These are phyloP conservation scores for Colletotrichum sp. DNA, from an alignment of 2,329 filamentous ascomycete genomes.

Conservation along the genomic window DNA sequence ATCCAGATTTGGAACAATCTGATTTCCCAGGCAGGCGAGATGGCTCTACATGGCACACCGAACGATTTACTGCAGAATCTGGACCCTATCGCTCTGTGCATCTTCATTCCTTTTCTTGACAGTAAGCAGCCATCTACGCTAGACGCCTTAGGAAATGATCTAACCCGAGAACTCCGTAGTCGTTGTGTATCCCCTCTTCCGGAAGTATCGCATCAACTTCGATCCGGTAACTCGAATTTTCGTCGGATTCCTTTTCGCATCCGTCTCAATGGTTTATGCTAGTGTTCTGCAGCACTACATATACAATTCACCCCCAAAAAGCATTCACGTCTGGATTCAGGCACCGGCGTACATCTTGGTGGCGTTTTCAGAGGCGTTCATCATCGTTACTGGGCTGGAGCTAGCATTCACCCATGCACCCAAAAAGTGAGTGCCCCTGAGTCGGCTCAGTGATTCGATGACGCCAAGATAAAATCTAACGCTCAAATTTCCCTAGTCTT, in stretches of 20 bases:
- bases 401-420: conserved; percentile 78
- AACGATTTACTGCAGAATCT: conserved; percentile 33
- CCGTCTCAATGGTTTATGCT: conserved; percentile 26
- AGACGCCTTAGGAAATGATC: rapidly evolving
- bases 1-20: conserved; percentile 37
- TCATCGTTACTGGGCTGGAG: conserved; percentile 71
- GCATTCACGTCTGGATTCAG: conserved; percentile 60
- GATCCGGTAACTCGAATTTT: conserved; percentile 26
- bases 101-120: conserved; percentile 32
- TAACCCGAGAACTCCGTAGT: not conserved
- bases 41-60: conserved; percentile 26
- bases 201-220: conserved; percentile 24
- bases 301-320: conserved; percentile 22
- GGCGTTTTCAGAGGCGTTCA: conserved; percentile 65
- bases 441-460: conserved; percentile 67
- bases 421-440: conserved; percentile 25
- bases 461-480: conserved; percentile 42
- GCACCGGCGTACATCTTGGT: conserved; percentile 61
- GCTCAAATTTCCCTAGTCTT: not conserved
- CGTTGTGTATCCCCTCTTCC: conserved; percentile 24
- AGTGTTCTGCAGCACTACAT: conserved; percentile 26
- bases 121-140: not conserved
- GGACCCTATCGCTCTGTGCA: conserved; percentile 29
- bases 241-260: conserved; percentile 26
- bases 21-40: conserved; percentile 30